Percentiles rank a stretch among this genome's conserved stretches.
phyloP scores from a whole-genome alignment of 1,139 yeast genomes.

The Martiniozyma asiatica region DNA sequence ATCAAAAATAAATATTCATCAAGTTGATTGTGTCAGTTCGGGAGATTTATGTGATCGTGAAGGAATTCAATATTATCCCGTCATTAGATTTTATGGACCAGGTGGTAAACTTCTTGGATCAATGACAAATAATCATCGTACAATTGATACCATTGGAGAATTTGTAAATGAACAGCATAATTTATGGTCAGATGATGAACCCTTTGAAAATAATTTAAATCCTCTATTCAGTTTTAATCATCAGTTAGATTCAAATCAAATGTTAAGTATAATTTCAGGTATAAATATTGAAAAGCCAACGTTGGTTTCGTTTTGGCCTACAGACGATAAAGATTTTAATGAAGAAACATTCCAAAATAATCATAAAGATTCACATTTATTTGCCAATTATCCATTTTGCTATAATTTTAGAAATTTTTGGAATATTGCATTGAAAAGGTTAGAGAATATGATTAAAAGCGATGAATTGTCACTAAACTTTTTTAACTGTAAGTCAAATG shows the following conservation, averaged over 20 bases:
- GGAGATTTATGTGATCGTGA: slow-evolving; percentile 64
- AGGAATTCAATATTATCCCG: slow-evolving; percentile 44
- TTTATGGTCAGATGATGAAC: slow-evolving; percentile 21
- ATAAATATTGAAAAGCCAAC: slow-evolving; percentile 31
- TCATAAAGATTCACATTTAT: slow-evolving; percentile 24
- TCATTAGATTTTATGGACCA: slow-evolving; percentile 50
- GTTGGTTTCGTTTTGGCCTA: slow-evolving; percentile 56
- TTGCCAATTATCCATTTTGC: slow-evolving; percentile 37
- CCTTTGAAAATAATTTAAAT: slow-evolving; percentile 1
- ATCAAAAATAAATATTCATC: slow-evolving; percentile 38
- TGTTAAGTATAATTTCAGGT: slow-evolving; percentile 37
- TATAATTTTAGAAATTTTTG: slow-evolving; percentile 39
- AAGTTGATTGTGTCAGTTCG: slow-evolving; percentile 60
- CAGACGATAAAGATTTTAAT: slow-evolving; percentile 31
- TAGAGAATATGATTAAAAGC: slow-evolving; percentile 31
- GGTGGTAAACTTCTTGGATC: slow-evolving; percentile 25
- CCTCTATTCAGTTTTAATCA: slow-evolving; percentile 4
- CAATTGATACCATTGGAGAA: slow-evolving; percentile 35
- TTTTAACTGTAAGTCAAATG: slow-evolving; percentile 42
- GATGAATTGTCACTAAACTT: slow-evolving; percentile 28
- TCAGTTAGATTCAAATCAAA: slow-evolving; percentile 22
- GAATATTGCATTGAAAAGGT: slow-evolving; percentile 42
- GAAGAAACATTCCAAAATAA: slow-evolving; percentile 25
- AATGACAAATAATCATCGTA: slow-evolving; percentile 26
- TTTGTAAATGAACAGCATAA: slow-evolving; percentile 41